phyloP scores from a whole-genome alignment of 2,329 filamentous ascomycete species.

The Eutypa lata region DNA sequence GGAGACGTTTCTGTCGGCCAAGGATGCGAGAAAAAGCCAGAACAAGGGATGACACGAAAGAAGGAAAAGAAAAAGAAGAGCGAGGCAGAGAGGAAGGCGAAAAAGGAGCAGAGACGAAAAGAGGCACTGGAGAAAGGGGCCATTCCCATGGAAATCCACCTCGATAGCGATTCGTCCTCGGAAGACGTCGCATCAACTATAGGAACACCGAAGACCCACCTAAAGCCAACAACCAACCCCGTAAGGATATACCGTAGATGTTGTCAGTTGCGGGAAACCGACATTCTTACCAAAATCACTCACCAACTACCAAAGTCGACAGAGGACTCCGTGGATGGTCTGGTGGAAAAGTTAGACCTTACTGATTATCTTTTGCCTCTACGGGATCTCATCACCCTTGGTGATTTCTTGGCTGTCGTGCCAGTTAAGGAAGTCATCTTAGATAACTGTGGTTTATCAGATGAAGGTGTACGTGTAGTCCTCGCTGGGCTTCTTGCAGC shows the following conservation, averaged over 20 bases:
- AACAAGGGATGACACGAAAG: slow-evolving; percentile 61
- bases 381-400: slow-evolving; percentile 79
- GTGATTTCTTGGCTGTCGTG: slow-evolving; percentile 91
- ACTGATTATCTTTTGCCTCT: slow-evolving; percentile 81
- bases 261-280: slow-evolving; percentile 89
- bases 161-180: slow-evolving; percentile 61
- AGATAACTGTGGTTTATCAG: slow-evolving; percentile 82
- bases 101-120: slow-evolving; percentile 83
- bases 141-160: slow-evolving; percentile 77
- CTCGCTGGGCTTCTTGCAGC: slow-evolving; percentile 82
- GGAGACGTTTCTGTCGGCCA: slow-evolving; percentile 24
- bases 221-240: slow-evolving; percentile 82
- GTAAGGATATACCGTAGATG: slow-evolving; percentile 90
- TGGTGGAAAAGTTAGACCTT: slow-evolving; percentile 78
- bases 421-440: slow-evolving; percentile 83
- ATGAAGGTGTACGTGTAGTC: slow-evolving; percentile 83
- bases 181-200: slow-evolving; percentile 27
- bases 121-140: slow-evolving; percentile 85
- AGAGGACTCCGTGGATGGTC: slow-evolving; percentile 66
- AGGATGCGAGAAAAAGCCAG: slow-evolving; percentile 27
- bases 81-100: slow-evolving; percentile 86
- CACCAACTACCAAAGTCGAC: slow-evolving; percentile 75
- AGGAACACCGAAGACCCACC: slow-evolving; percentile 50
- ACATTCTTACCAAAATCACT: slow-evolving; percentile 86
- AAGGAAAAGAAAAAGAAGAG: slow-evolving; percentile 96